These are phyloP conservation scores for Ophiostoma perfectum DNA, from an alignment of 2,329 filamentous ascomycete species.

Conservation along the genomic window DNA sequence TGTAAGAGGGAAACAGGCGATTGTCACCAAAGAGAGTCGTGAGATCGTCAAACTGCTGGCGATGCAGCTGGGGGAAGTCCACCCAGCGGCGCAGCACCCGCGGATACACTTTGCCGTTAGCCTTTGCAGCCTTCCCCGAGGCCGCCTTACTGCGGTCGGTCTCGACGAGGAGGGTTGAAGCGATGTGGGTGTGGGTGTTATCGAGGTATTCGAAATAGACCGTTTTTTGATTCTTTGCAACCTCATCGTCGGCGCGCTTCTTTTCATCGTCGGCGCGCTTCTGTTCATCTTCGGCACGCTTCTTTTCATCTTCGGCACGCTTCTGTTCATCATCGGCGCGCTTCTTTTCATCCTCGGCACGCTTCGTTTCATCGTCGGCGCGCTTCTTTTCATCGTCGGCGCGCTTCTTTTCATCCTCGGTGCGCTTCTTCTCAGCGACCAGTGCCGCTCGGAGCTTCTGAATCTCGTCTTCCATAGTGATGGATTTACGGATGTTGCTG, in stretches of 20 bases:
- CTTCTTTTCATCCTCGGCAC: too few species aligned
- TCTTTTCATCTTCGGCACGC: background rate
- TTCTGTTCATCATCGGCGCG: background rate
- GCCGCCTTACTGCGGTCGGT: background rate
- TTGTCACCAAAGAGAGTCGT: background rate
- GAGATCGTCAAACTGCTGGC: background rate
- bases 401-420: too few species aligned
- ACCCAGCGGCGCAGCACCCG: background rate
- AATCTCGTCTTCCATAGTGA: too few species aligned
- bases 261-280: background rate
- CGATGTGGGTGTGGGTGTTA: background rate
- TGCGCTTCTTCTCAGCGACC: too few species aligned
- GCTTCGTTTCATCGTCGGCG: too few species aligned
- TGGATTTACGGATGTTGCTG: too few species aligned
- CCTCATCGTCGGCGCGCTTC: background rate
- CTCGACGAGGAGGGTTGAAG: background rate
- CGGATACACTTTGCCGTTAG: background rate
- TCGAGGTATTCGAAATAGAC: background rate
- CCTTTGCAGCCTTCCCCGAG: background rate
- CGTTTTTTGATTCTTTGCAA: background rate
- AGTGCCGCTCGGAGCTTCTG: too few species aligned
- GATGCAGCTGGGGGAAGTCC: conserved; percentile 1
- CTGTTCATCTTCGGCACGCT: background rate
- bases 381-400: too few species aligned
- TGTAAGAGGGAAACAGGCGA: background rate